phyloP scores from a whole-genome alignment of 129 eudicot species.

The Arctium lappa region DNA sequence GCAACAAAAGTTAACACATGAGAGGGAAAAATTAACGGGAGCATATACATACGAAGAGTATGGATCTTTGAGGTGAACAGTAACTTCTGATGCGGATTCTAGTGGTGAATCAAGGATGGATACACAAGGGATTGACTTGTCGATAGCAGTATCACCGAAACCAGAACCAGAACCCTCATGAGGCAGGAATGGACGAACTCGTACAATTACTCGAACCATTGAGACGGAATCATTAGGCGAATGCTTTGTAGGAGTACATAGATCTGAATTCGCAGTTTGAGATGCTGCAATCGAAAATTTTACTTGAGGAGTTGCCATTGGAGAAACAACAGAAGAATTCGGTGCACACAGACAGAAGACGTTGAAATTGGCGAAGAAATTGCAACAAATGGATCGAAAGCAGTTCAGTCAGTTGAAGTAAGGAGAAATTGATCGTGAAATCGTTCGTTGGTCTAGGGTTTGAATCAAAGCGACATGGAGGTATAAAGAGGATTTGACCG shows the following conservation, averaged over 20 bases:
- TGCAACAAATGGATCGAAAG: background rate
- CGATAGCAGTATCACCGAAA: background rate
- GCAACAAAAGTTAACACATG: background rate
- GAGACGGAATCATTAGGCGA: conserved; percentile 29
- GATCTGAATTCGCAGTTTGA: background rate
- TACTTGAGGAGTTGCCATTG: background rate
- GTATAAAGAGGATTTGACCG: background rate
- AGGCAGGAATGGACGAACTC: conserved; percentile 75
- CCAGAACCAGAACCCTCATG: conserved; percentile 29
- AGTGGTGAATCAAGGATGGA: conserved; percentile 42
- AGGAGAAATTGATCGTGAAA: background rate
- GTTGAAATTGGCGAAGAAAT: background rate
- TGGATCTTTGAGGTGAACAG: conserved; percentile 77
- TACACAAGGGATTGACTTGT: conserved; percentile 40
- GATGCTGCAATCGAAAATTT: background rate
- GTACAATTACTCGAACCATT: conserved; percentile 62
- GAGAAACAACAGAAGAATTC: background rate
- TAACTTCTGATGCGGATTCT: conserved; percentile 41
- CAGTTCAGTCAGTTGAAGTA: background rate
- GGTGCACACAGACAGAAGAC: no score
- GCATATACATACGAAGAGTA: conserved; percentile 48
- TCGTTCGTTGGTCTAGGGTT: background rate
- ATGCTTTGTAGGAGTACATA: conserved; percentile 21
- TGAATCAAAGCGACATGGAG: background rate
- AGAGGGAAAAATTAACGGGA: background rate